Evolutionary conservation across 2,329 filamentous ascomycete genomes (phyloP).

Genomic region (Plectosphaerella sp.): DNA sequence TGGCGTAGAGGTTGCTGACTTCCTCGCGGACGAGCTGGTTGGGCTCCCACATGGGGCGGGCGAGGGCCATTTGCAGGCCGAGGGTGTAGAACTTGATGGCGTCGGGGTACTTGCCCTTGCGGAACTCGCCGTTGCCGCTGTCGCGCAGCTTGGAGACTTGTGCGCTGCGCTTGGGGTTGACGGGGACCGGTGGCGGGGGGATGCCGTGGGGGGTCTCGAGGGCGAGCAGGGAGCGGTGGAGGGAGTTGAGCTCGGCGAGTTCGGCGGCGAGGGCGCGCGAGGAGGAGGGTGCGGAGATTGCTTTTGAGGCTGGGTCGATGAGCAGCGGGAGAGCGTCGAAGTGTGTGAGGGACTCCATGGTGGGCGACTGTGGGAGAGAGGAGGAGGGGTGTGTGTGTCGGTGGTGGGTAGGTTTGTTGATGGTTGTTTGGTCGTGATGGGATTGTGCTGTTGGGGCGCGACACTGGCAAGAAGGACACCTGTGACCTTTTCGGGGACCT

Average conservation of each 20-base stretch:
- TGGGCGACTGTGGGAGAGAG: conserved; percentile 8
- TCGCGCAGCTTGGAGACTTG: conserved; percentile 90
- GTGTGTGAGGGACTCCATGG: conserved; percentile 59
- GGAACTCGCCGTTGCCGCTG: conserved; percentile 75
- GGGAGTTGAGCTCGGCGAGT: conserved; percentile 69
- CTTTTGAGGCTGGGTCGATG: conserved; percentile 78
- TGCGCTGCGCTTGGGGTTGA: conserved; percentile 87
- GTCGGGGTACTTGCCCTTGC: conserved; percentile 69
- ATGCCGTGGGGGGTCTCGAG: conserved; percentile 59
- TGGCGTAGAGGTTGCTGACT: conserved; percentile 72
- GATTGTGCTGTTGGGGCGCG: not conserved
- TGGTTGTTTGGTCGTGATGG: not conserved
- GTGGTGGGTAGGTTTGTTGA: not conserved
- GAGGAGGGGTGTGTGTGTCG: no score
- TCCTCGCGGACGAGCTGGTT: conserved; percentile 80
- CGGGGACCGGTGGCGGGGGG: conserved; percentile 81
- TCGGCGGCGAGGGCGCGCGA: conserved; percentile 54
- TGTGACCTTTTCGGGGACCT: no score
- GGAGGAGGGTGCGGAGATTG: conserved; percentile 51
- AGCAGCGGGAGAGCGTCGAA: conserved; percentile 80
- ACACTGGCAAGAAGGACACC: no score
- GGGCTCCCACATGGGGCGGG: conserved; percentile 84
- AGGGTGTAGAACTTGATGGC: conserved; percentile 78
- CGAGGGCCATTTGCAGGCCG: conserved; percentile 85
- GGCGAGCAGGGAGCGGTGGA: conserved; percentile 70